Conservation (phyloP, 768 basidiomycete species). For the Pleurotus salmoneostramineus region DNA sequence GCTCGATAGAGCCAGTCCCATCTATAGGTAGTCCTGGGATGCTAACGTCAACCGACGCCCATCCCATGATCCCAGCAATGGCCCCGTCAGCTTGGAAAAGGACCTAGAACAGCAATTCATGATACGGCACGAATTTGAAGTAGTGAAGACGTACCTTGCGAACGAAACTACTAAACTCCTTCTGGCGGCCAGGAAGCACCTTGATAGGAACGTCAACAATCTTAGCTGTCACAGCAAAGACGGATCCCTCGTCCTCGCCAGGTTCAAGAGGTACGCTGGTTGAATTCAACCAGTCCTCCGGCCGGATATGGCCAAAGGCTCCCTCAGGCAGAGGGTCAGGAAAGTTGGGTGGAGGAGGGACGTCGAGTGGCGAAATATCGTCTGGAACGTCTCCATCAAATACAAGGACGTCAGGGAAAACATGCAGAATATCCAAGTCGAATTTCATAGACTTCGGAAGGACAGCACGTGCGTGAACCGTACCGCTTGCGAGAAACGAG, state of each 20-base stretch:
- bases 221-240: constrained; percentile 57
- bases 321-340: constrained; percentile 65
- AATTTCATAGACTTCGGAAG: constrained; percentile 69
- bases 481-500: constrained; percentile 64
- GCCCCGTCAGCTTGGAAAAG: constrained; percentile 65
- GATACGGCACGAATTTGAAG: background rate
- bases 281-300: constrained; percentile 62
- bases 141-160: constrained; percentile 51
- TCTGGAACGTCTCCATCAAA: constrained; percentile 68
- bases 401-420: constrained; percentile 74
- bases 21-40: constrained; percentile 59
- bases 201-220: constrained; percentile 73
- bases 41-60: constrained; percentile 53
- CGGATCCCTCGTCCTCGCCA: constrained; percentile 46
- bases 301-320: constrained; percentile 75
- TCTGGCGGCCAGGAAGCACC: constrained; percentile 75
- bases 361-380: constrained; percentile 5
- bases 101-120: constrained; percentile 38
- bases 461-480: constrained; percentile 59
- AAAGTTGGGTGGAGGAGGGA: constrained; percentile 44
- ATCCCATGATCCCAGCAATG: constrained; percentile 62
- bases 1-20: constrained; percentile 39
- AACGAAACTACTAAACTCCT: constrained; percentile 72
- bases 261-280: constrained; percentile 35
- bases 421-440: constrained; percentile 54